Conservation (phyloP, 768 basidiomycete species). For the Tylopilus sp. region DNA sequence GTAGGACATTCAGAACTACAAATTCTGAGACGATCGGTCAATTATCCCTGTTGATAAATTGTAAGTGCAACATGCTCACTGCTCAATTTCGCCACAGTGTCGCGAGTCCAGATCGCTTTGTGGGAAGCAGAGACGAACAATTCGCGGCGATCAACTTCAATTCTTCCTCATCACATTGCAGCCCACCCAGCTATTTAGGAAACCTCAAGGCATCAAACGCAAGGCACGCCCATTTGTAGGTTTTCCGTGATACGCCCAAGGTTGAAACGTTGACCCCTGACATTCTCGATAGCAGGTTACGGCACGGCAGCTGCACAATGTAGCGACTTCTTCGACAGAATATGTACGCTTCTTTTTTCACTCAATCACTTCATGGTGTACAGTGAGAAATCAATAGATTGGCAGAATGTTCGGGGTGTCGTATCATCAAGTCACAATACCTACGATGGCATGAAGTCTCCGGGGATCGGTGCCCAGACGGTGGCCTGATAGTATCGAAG, state of each 20-base stretch:
- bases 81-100: not conserved
- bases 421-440: too few species aligned
- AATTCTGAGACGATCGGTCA: too few species aligned
- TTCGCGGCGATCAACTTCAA: not conserved
- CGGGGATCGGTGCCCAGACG: not conserved
- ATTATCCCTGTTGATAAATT: too few species aligned
- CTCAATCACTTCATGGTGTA: too few species aligned
- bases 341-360: too few species aligned
- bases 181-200: not conserved
- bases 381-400: too few species aligned
- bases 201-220: not conserved
- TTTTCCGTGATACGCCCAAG: not conserved
- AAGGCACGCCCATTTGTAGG: too few species aligned
- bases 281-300: too few species aligned
- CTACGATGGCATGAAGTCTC: not conserved
- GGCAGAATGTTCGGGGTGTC: too few species aligned
- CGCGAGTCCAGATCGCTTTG: not conserved
- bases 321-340: too few species aligned
- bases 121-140: not conserved
- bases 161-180: not conserved
- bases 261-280: too few species aligned
- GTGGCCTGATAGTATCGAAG: conserved; percentile 21
- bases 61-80: not conserved
- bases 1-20: not conserved
- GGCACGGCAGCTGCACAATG: too few species aligned